Evolutionary conservation across 23 red algal genomes (phyloP).

Genomic region (Agarophyton chilense): DNA sequence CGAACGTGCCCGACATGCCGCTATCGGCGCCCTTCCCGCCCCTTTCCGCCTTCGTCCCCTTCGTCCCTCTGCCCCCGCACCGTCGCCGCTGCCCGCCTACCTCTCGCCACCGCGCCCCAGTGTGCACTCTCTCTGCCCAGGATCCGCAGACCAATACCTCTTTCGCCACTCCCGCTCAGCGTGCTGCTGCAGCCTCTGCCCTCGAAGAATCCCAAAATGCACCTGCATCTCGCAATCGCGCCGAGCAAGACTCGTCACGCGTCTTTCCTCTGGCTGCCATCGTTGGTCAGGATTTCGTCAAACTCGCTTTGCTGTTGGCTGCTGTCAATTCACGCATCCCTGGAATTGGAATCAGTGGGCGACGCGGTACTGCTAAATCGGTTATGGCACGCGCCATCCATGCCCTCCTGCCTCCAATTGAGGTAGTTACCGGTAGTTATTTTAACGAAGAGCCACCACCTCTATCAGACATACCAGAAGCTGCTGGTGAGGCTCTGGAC

Average conservation of each 20-base stretch:
- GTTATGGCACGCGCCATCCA: slow-evolving; percentile 97
- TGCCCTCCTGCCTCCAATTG: slow-evolving; percentile 93
- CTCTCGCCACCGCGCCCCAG: neutral
- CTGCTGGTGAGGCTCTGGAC: slow-evolving; percentile 20
- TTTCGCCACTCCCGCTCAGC: neutral
- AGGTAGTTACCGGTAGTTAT: slow-evolving; percentile 82
- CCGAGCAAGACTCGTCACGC: slow-evolving; percentile 64
- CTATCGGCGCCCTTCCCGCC: neutral
- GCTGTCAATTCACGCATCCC: slow-evolving; percentile 85
- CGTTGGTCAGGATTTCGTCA: slow-evolving; percentile 88
- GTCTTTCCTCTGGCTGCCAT: slow-evolving; percentile 89
- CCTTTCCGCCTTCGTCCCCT: slow-evolving; percentile 18
- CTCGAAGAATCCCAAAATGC: neutral
- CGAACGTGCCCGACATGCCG: neutral
- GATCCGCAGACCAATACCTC: slow-evolving; percentile 13
- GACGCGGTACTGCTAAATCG: slow-evolving; percentile 93
- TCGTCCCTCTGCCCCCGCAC: neutral
- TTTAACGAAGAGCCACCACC: slow-evolving; percentile 76
- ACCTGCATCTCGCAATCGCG: neutral
- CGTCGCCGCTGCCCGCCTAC: neutral
- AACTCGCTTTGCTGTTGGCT: slow-evolving; percentile 88
- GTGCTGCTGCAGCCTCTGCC: slow-evolving; percentile 6
- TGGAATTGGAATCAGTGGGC: slow-evolving; percentile 86
- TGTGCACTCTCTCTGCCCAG: slow-evolving; percentile 5
- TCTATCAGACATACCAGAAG: neutral